Base-by-base conservation (phyloP, 148 eudicot species). In the Fallopia convolvulus region DNA sequence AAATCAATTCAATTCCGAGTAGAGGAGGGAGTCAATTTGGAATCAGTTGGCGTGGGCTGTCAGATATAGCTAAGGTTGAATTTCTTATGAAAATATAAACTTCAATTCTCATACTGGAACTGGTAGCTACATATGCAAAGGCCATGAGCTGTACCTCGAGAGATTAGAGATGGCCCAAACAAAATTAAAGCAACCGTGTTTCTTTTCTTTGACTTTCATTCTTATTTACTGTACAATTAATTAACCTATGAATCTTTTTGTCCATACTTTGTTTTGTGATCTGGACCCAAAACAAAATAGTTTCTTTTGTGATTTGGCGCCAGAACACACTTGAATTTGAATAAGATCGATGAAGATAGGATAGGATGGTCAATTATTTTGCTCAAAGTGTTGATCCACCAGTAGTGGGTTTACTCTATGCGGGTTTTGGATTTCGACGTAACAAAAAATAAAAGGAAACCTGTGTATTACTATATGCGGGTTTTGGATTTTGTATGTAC, bases 151-250 rank as follows among this genome's bases (percentile, higher is more conserved):
- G 61, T 8, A 55, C 23, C 0, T 50, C n/a, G 15, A 50, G 56
- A 17, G 18, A 50, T 50, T 50, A 17, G n/a, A 15, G 50, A 48
- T 13, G 61, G 61, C 61, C 61, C 61, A 55, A 20, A 7, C 61
- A n/a, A 55, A 26, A 26, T 26, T 26, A 26, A 26, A 23, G 36
- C 68, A 60, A 60, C 68, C 68, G 68, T 61, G 68, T 61, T 61
- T 61, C 68, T 61, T 61, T 26, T 61, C 68, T 61, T 61, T 61
- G 68, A 61, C 68, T 61, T 61, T 61, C 33, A 8, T 61, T 6
- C 1, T 56, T 18, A 1, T 2, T 17, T 17, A 15, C 8, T 0
- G 3, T 53, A 53, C 4, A 0, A 3, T 2, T 56, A 50, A 50
- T 13, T 1, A n/a, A 8, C 4, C 26, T 23, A 55, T 18, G 9